These are phyloP conservation scores for Ceratocystis smalleyi DNA, from an alignment of 2,329 filamentous ascomycete species.

Conservation along the genomic window DNA sequence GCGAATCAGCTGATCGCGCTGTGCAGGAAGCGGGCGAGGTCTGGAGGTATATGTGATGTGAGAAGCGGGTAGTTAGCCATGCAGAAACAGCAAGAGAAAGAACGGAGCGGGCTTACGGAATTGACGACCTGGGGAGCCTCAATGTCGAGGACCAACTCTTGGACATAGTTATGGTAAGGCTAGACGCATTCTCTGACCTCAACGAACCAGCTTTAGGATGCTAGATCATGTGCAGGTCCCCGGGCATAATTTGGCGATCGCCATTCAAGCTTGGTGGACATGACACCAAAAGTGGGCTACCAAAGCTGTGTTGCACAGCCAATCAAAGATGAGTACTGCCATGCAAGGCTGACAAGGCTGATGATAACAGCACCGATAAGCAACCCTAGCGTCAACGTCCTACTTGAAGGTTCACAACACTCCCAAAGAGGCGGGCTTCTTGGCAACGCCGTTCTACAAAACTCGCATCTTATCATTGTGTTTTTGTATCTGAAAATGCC, in stretches of 20 bases:
- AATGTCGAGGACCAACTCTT: slow-evolving; percentile 61
- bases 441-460: neutral
- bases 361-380: neutral
- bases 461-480: neutral
- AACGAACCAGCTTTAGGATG: neutral
- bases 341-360: slow-evolving; percentile 16
- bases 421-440: neutral
- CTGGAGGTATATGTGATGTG: slow-evolving; percentile 23
- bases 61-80: neutral
- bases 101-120: slow-evolving; percentile 39
- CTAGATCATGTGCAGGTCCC: neutral
- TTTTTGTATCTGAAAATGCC: slow-evolving; percentile 44
- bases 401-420: neutral
- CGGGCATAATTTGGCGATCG: neutral
- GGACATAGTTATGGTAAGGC: slow-evolving; percentile 53
- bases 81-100: neutral
- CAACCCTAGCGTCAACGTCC: no score
- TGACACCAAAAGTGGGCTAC: slow-evolving; percentile 2
- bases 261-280: neutral
- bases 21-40: slow-evolving; percentile 35
- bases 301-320: slow-evolving; percentile 4
- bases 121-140: slow-evolving; percentile 57
- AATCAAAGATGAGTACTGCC: neutral
- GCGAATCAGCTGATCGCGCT: slow-evolving; percentile 46
- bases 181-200: slow-evolving; percentile 29